Evolutionary conservation across 805 yeast genomes (phyloP).

Genomic region (Metschnikowia borealis): DNA sequence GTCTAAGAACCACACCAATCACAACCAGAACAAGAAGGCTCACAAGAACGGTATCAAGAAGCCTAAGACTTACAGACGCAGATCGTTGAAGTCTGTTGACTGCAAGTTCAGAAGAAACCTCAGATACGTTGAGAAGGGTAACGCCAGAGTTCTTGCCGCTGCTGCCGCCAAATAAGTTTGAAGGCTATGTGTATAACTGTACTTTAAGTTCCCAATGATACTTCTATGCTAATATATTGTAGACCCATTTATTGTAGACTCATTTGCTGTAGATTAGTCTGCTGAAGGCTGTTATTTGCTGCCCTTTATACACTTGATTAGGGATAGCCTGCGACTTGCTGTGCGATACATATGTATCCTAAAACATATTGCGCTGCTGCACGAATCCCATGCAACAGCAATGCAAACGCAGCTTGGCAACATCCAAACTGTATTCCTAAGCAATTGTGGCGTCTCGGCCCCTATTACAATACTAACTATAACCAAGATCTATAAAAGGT

Average conservation of each 20-base stretch:
- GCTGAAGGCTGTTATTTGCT: not conserved
- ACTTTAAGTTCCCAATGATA: conserved; percentile 16
- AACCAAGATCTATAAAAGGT: not conserved
- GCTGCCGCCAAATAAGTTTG: conserved; percentile 15
- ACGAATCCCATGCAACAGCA: not conserved
- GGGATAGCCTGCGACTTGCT: not conserved
- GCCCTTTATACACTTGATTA: not conserved
- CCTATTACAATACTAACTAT: not conserved
- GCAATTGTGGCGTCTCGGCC: not conserved
- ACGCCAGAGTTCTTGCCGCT: conserved; percentile 83
- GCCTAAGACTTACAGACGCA: conserved; percentile 97
- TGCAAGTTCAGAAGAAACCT: conserved; percentile 99
- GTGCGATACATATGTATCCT: not conserved
- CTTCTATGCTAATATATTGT: conserved; percentile 7
- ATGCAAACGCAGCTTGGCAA: not conserved
- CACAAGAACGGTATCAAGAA: conserved; percentile 99
- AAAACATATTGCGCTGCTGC: not conserved
- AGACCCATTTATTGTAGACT: conserved; percentile 3
- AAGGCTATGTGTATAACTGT: conserved; percentile 6
- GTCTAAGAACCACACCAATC: conserved; percentile 99
- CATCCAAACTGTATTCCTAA: not conserved
- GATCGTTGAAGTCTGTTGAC: conserved; percentile 98
- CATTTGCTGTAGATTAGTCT: not conserved
- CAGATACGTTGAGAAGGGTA: conserved; percentile 98
- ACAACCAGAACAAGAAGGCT: conserved; percentile 99